Base-by-base conservation (phyloP, 139 green algal genomes). In the Chlorella sp. region DNA sequence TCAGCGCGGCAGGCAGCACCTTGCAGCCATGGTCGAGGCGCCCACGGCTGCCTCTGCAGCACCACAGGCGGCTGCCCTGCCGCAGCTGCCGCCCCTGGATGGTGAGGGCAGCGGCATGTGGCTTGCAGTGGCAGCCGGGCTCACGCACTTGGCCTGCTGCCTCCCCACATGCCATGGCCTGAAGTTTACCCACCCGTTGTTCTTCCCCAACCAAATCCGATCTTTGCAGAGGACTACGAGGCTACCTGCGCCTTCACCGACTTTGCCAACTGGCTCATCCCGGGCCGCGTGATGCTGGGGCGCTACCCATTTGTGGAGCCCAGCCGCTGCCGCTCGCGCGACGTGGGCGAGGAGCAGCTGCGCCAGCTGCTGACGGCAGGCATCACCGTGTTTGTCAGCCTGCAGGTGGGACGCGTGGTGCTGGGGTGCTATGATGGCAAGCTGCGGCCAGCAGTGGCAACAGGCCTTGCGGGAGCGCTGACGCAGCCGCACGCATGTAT, bases 191-290 rank as follows among this genome's bases (percentile, higher is more conserved):
- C 0, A 43, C 75, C 14, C 32, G 48, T n/a, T 7, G 0, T 44
- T 3, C 11, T 13, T 5, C 5, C 65, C 32, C 9, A 14, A 16
- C 32, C 32, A 58, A 24, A 13, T 20, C 0, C 36, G 34, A 13
- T 8, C 24, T 36, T 16, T 75, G 81, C 87, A 94, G 92, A 82
- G 20, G 70, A 60, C 0, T 97, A 95, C 48, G 91, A 95, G 48
- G 60, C 69, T 0, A 78, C 24, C 3, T 87, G 92, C 48, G 65
- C 86, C 0, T 98, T 98, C 73, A 77, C 80, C 3, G 64, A 85
- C 60, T 97, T 89, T 84, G 93, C 92, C 6, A 97, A 98, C 87
- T 98, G 95, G 95, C 84, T 98, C 8, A 89, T 98, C 24, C 95
- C 94, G 2, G 93, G 93, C 4, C 78, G 65, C 19, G 44, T 98